Evolutionary conservation across 2,329 filamentous ascomycete species (phyloP), one percentile per base, ranked within the genome.

Genomic region (Ascochyta lentis): DNA sequence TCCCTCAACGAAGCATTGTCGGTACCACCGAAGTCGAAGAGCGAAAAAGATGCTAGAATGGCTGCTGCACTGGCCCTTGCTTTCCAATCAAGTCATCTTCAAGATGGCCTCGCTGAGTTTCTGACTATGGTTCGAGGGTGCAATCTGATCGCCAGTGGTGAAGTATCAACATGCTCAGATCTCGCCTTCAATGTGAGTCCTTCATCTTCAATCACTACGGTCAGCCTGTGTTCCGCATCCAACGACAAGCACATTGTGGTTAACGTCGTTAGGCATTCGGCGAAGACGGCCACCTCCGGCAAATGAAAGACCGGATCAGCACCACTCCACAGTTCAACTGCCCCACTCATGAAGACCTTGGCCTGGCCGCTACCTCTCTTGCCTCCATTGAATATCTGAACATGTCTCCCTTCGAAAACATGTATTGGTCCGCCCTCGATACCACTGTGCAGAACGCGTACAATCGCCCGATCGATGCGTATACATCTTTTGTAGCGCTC

Each of bases 401-500:
- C 31, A 63, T 73, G 63, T 68, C 68, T 0, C 63, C 68, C 1
- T 69, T 62, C 47, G 72, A 75, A 47, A 58, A 50, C 22, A 47
- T 44, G 9, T 76, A 73, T 52, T 68, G 68, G 62, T 54, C 55
- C 5, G 61, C 65, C 3, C 53, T 76, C 9, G 42, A 67, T 3
- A 59, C 51, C 19, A 69, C 68, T 0, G 54, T 76, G 4, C 62
- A 67, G 3, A 49, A 65, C 43, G 71, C 70, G 2, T 75, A 74
- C 53, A 58, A 67, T 15, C 49, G 60, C 2, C 73, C 74, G 1
- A 60, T 71, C 13, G 61, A 69, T 61, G 73, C 75, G 2, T 81
- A 80, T 49, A 72, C 74, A 22, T 75, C 74, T 24, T 78, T 81
- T 40, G 73, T 76, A n/a, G 50, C 67, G 1, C 63, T 80, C 6